Evolutionary conservation across 495 filamentous ascomycete genomes (phyloP).

Genomic region (Hypoxylon trugodes): DNA sequence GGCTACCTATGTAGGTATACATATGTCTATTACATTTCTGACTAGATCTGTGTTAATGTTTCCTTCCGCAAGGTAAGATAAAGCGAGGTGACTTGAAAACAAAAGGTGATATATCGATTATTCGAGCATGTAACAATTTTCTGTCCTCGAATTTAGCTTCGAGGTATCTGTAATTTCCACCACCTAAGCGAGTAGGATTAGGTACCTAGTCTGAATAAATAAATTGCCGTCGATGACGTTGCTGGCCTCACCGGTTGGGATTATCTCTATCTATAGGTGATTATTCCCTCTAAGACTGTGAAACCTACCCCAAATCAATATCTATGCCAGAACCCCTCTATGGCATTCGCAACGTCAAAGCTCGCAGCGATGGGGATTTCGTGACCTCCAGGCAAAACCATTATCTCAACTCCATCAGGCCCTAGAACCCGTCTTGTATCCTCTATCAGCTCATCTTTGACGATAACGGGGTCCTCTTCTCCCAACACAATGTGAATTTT

Average conservation of each 20-base stretch:
- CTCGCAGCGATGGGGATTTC: constrained; percentile 58
- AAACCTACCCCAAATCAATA: background rate
- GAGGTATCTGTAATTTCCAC: too few species aligned
- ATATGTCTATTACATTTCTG: background rate
- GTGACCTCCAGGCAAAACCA: constrained; percentile 57
- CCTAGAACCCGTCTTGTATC: constrained; percentile 57
- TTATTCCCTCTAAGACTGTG: background rate
- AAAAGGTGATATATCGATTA: too few species aligned
- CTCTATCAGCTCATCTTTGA: constrained; percentile 59
- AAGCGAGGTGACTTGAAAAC: too few species aligned
- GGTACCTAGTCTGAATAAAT: too few species aligned
- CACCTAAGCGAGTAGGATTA: too few species aligned
- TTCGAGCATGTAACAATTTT: too few species aligned
- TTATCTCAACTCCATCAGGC: constrained; percentile 54
- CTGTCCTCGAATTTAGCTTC: too few species aligned
- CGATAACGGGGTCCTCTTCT: constrained; percentile 61
- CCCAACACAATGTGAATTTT: constrained; percentile 62
- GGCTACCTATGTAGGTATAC: background rate
- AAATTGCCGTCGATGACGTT: too few species aligned
- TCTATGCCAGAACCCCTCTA: constrained; percentile 51
- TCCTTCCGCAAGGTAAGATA: too few species aligned
- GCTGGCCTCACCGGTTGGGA: too few species aligned
- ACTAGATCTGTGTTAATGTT: too few species aligned
- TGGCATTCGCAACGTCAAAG: constrained; percentile 49
- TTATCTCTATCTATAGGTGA: too few species aligned